Evolutionary conservation across 805 yeast genomes (phyloP).

Genomic region (Pichia gijzeniarum): DNA sequence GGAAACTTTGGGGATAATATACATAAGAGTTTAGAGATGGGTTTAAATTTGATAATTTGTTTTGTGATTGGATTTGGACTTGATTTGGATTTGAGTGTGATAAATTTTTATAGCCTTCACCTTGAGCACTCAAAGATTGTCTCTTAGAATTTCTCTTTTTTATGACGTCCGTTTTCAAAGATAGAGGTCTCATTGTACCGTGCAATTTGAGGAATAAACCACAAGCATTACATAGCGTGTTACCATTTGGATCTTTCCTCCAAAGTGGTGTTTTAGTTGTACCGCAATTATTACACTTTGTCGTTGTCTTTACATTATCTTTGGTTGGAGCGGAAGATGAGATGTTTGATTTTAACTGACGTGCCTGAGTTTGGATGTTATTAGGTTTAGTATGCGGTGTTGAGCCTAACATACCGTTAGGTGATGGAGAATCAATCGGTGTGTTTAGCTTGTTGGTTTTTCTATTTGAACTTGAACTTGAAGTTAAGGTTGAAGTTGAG

Average conservation of each 20-base stretch:
- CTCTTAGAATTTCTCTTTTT: constrained; percentile 48
- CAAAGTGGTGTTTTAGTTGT: constrained; percentile 57
- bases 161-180: constrained; percentile 65
- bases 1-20: constrained; percentile 9
- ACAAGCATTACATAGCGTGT: constrained; percentile 59
- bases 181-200: constrained; percentile 55
- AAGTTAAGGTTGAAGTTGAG: no score
- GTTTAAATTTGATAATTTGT: background rate
- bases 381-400: constrained; percentile 11
- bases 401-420: background rate
- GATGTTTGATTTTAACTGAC: constrained; percentile 7
- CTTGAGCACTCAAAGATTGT: constrained; percentile 21
- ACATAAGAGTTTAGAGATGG: constrained; percentile 1
- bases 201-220: constrained; percentile 55
- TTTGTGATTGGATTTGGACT: background rate
- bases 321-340: constrained; percentile 19
- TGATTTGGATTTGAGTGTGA: constrained; percentile 6
- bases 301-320: constrained; percentile 13
- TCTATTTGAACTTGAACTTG: no score
- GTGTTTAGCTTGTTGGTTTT: background rate
- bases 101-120: constrained; percentile 15
- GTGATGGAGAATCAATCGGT: background rate
- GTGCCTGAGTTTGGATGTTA: constrained; percentile 7
- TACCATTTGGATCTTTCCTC: constrained; percentile 54
- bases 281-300: constrained; percentile 52